phyloP scores from a whole-genome alignment of 2,329 filamentous ascomycete species.

The Microthyrium microscopicum region DNA sequence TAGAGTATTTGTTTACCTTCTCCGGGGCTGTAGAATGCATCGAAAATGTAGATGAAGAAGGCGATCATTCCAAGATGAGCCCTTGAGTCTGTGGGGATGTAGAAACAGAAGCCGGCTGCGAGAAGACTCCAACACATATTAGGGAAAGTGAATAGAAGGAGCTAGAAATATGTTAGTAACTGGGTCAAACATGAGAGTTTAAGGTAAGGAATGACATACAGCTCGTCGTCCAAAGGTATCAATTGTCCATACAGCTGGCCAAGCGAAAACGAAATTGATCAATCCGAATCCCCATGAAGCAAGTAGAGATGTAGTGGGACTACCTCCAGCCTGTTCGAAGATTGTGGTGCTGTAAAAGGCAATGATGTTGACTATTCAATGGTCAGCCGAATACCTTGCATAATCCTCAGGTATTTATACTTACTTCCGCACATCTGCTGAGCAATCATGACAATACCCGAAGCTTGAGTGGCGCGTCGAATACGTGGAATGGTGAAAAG shows the following conservation, averaged over 20 bases:
- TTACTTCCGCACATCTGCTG: constrained; percentile 43
- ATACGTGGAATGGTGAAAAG: constrained; percentile 52
- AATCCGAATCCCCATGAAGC: constrained; percentile 42
- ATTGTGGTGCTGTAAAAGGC: constrained; percentile 35
- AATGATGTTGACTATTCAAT: constrained; percentile 23
- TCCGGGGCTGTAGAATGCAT: constrained; percentile 25
- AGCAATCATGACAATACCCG: constrained; percentile 60
- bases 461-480: constrained; percentile 56
- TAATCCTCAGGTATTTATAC: constrained; percentile 12
- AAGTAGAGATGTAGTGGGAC: constrained; percentile 26
- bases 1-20: too few species aligned
- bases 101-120: constrained; percentile 33
- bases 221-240: constrained; percentile 39
- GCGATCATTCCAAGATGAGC: constrained; percentile 34
- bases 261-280: constrained; percentile 41
- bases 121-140: constrained; percentile 33
- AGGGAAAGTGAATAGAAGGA: constrained; percentile 31
- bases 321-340: constrained; percentile 30
- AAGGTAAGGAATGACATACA: constrained; percentile 10
- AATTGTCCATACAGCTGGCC: constrained; percentile 42
- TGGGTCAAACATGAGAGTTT: background rate
- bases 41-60: constrained; percentile 41
- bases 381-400: background rate
- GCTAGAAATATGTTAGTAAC: background rate
- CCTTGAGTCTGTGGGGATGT: constrained; percentile 24